Conservation (phyloP, 441 rosid species). For the Dalechampia spathulata region DNA sequence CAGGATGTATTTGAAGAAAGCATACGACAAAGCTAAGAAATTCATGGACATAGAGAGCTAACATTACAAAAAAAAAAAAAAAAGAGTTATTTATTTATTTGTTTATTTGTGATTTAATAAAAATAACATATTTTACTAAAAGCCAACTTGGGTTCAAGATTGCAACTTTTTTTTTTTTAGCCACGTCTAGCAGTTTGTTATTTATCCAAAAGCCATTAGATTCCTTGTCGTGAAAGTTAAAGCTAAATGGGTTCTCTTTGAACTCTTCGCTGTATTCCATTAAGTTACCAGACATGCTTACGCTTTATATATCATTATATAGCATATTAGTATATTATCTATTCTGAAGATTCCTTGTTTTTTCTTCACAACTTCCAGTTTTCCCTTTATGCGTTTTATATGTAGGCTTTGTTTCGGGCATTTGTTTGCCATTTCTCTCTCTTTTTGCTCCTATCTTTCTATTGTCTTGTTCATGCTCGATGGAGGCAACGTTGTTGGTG, state of each 20-base stretch:
- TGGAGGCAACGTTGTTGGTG: background rate
- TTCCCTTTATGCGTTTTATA: background rate
- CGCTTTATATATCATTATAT: background rate
- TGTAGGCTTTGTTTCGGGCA: background rate
- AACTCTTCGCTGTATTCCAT: background rate
- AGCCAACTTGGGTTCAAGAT: too few species aligned
- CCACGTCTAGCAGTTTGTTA: too few species aligned
- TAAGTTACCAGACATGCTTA: background rate
- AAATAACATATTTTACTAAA: too few species aligned
- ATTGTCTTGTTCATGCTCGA: background rate
- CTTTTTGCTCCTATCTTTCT: background rate
- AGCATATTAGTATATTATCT: background rate
- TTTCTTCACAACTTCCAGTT: too few species aligned
- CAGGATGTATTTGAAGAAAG: slow-evolving; percentile 10
- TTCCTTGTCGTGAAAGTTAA: background rate
- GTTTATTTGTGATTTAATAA: too few species aligned
- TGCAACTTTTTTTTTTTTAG: too few species aligned
- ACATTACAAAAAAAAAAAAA: background rate
- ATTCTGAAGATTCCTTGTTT: background rate
- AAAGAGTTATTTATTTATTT: background rate
- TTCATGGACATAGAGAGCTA: slow-evolving; percentile 19
- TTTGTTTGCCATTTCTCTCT: background rate
- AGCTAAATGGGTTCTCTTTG: background rate
- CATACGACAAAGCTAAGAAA: slow-evolving; percentile 12
- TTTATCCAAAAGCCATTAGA: background rate